These are phyloP conservation scores for Xanthoconium separans DNA, from an alignment of 1,284 basidiomycete species.

Conservation along the genomic window DNA sequence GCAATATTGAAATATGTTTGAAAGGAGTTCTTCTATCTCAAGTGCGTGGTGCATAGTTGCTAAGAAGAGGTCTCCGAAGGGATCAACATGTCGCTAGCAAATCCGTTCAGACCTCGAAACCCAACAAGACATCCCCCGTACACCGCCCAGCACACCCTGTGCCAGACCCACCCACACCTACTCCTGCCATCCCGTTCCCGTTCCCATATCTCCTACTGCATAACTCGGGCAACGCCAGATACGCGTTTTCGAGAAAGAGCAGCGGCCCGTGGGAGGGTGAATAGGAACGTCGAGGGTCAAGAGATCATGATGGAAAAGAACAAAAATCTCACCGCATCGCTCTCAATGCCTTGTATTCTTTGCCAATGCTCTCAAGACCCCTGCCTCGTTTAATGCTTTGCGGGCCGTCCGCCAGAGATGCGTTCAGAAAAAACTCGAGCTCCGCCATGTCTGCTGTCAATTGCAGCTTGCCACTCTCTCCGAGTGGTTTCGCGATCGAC, in stretches of 20 bases:
- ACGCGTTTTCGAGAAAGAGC: conserved; percentile 79
- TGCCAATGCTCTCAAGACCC: conserved; percentile 69
- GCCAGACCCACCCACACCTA: too few relatives aligned
- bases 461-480: conserved; percentile 88
- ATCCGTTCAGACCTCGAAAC: too few relatives aligned
- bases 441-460: conserved; percentile 95
- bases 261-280: conserved; percentile 55
- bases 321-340: conserved; percentile 66
- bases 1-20: too few relatives aligned
- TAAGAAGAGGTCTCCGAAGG: too few relatives aligned
- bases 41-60: too few relatives aligned
- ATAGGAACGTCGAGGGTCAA: background rate
- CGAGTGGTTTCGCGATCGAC: conserved; percentile 85
- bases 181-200: too few relatives aligned
- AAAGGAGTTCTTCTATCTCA: too few relatives aligned
- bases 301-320: background rate
- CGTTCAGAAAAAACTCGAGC: conserved; percentile 85
- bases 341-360: conserved; percentile 77
- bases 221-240: conserved; percentile 56
- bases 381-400: conserved; percentile 56
- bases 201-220: too few relatives aligned
- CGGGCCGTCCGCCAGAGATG: conserved; percentile 65
- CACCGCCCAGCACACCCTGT: too few relatives aligned
- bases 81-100: too few relatives aligned
- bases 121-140: too few relatives aligned